A percentile compares a stretch with the other conserved stretches of the same genome.
phyloP scores from a whole-genome alignment of 495 filamentous ascomycete genomes.

The Penicillium silybi region DNA sequence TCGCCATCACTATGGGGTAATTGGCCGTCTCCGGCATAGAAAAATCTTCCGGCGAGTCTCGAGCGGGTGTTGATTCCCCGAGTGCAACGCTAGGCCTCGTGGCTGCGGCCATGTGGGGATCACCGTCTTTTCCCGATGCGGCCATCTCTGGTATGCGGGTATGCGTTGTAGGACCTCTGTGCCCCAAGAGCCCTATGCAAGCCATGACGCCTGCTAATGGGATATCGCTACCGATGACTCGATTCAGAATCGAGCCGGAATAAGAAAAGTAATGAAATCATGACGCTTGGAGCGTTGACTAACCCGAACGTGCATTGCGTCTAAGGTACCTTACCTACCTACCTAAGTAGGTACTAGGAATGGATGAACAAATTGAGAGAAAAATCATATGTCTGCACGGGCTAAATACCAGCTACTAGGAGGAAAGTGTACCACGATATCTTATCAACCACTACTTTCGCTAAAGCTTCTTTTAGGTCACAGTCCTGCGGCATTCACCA shows the following conservation, averaged over 20 bases:
- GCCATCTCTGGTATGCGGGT: background rate
- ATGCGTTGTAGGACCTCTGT: background rate
- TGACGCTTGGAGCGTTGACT: background rate
- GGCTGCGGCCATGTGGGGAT: slow-evolving; percentile 21
- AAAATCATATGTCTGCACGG: background rate
- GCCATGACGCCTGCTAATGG: slow-evolving; percentile 3
- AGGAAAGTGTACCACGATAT: background rate
- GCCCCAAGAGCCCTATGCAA: background rate
- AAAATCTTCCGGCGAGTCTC: background rate
- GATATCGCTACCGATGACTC: background rate
- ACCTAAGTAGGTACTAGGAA: no score
- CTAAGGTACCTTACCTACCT: background rate
- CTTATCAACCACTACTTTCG: background rate
- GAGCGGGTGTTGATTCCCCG: background rate
- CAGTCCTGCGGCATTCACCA: background rate
- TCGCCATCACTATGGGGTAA: background rate
- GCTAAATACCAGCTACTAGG: background rate
- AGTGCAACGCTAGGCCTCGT: slow-evolving; percentile 13
- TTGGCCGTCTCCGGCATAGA: background rate
- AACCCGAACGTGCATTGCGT: background rate
- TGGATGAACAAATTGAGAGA: background rate
- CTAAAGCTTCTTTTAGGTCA: background rate
- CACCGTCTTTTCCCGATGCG: background rate
- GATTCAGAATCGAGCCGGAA: background rate
- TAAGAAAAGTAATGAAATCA: background rate